These are phyloP conservation scores for Aspergillus chevalieri DNA, from an alignment of 2,329 filamentous ascomycete genomes.

Conservation along the genomic window DNA sequence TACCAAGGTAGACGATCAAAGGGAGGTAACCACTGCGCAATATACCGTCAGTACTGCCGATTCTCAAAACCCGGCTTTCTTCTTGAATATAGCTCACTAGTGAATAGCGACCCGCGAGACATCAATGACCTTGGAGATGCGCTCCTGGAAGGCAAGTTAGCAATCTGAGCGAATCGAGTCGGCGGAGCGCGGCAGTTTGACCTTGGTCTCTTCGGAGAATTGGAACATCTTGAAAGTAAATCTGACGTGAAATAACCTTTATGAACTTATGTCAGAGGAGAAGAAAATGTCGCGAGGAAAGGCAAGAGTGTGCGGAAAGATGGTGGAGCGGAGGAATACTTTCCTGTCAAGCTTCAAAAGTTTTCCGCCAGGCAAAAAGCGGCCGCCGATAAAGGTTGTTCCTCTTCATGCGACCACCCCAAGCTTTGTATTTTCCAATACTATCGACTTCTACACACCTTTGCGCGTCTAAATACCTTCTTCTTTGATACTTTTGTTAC, in stretches of 20 bases:
- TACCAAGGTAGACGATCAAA: constrained; percentile 93
- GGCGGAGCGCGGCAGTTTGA: constrained; percentile 31
- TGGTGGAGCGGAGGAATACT: constrained; percentile 11
- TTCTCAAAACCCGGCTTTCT: background rate
- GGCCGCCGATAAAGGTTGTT: constrained; percentile 7
- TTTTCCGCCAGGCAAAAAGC: constrained; percentile 25
- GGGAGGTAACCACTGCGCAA: constrained; percentile 79
- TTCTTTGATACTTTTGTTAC: background rate
- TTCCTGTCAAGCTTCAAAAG: constrained; percentile 19
- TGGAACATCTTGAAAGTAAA: constrained; percentile 43
- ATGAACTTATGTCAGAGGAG: background rate
- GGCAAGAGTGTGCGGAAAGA: constrained; percentile 4
- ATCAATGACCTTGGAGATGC: constrained; percentile 95
- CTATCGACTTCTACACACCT: too few species aligned
- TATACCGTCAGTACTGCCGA: constrained; percentile 13
- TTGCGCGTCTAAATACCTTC: background rate
- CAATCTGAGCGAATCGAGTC: background rate
- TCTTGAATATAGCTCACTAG: constrained; percentile 59
- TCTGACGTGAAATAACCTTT: background rate
- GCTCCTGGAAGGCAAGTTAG: constrained; percentile 59
- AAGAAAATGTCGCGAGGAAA: constrained; percentile 4
- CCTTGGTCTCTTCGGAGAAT: constrained; percentile 97
- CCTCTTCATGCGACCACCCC: background rate
- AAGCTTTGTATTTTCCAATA: background rate
- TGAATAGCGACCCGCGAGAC: constrained; percentile 88